Conservation (phyloP, 495 filamentous ascomycete species). For the Hyaloscypha finlandica region DNA sequence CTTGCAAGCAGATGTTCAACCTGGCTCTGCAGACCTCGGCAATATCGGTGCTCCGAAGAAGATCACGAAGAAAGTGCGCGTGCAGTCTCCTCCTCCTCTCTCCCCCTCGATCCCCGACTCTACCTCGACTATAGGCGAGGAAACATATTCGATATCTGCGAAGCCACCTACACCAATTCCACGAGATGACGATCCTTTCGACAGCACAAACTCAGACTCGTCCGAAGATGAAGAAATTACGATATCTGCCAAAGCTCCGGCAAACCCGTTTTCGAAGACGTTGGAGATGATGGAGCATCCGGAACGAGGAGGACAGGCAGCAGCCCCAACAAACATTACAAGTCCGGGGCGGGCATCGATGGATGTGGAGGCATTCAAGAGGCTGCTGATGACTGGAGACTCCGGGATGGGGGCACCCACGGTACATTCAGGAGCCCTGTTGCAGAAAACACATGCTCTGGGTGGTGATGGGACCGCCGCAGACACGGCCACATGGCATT, state of each 20-base stretch:
- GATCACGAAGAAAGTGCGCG: slow-evolving; percentile 55
- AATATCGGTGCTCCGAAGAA: slow-evolving; percentile 34
- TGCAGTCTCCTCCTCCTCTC: slow-evolving; percentile 56
- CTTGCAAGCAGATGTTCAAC: slow-evolving; percentile 12
- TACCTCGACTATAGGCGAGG: slow-evolving; percentile 34
- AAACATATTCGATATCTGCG: slow-evolving; percentile 31
- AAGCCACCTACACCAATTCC: slow-evolving; percentile 36
- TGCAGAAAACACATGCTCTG: slow-evolving; percentile 21
- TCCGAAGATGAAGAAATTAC: slow-evolving; percentile 24
- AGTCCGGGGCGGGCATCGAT: slow-evolving; percentile 44
- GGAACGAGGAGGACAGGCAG: slow-evolving; percentile 27
- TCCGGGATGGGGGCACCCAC: slow-evolving; percentile 34
- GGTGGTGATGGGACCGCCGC: slow-evolving; percentile 33
- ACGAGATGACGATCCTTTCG: slow-evolving; percentile 31
- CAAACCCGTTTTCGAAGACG: slow-evolving; percentile 54
- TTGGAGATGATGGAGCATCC: slow-evolving; percentile 44
- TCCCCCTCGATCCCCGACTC: slow-evolving; percentile 42
- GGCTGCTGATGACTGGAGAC: slow-evolving; percentile 61
- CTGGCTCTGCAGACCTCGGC: slow-evolving; percentile 12
- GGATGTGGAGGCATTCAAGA: slow-evolving; percentile 64
- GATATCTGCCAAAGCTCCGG: slow-evolving; percentile 34
- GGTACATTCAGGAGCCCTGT: slow-evolving; percentile 6
- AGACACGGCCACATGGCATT: slow-evolving; percentile 21
- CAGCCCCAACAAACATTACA: slow-evolving; percentile 21
- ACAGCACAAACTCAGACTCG: slow-evolving; percentile 21